Base-by-base conservation (phyloP, 164 flowering plant species). In the Annona cherimola region DNA sequence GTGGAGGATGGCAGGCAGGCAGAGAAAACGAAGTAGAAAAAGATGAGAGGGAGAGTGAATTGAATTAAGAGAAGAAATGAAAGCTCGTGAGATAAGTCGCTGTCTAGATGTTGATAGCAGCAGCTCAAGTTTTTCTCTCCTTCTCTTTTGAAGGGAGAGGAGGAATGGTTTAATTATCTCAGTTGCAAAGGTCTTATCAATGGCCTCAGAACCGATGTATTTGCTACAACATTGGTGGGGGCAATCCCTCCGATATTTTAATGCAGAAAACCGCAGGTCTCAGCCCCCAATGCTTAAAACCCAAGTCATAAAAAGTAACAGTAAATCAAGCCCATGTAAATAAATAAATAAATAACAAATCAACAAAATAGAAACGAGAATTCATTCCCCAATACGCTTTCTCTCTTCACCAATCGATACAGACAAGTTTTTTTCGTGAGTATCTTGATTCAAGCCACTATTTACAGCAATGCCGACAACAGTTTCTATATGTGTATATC, bases 31-130 rank as follows among this genome's bases (percentile, higher is more conserved):
- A 76, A 67, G 69, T 60, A 71, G 45, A 43, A 64, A 44, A 64
- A 7, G 4, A 26, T 26, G 35, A 26, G 35, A 40, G 41, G 14
- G 45, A 64, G 41, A 64, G 44, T 19, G 67, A 64, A 75, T 62
- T 77, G 86, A 79, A 84, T 82, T 78, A 81, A 83, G 83, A 80
- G 73, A 83, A 84, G 82, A 86, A 82, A 64, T 40, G 75, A 64
- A 71, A 77, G 66, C 78, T 77, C 78, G 65, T 75, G 76, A 76
- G 77, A 9, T 50, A 63, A 44, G 79, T 79, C 81, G 19, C 54
- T 69, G 63, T 79, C 81, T 69, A 61, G 76, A 73, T 19, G 74
- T 69, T 55, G 76, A 76, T 79, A 68, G 81, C 60, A 76, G 71
- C 66, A 72, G 71, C 59, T 60, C 78, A 61, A 12, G 18, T 75